Percentiles rank a stretch among this genome's conserved stretches.
Evolutionary conservation across 139 green algal genomes (phyloP).

Genomic region (Coelastrella sp.): DNA sequence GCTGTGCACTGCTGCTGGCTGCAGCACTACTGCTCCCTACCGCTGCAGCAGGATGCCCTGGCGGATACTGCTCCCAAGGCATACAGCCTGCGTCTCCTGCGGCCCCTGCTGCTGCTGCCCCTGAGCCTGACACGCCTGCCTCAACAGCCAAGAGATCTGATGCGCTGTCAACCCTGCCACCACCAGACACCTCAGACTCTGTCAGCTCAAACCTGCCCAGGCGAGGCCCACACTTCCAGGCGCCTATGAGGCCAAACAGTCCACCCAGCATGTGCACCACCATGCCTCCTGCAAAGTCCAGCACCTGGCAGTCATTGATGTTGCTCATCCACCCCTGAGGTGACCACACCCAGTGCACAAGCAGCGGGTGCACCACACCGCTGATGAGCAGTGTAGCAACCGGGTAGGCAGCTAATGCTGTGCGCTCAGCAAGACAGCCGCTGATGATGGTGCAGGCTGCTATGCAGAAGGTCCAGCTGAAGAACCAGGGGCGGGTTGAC

Average conservation of each 20-base stretch:
- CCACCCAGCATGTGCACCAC: conserved; percentile 59
- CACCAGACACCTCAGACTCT: neutral
- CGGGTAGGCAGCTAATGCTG: conserved; percentile 50
- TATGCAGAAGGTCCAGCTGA: conserved; percentile 62
- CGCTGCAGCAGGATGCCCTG: neutral
- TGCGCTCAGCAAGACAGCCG: conserved; percentile 66
- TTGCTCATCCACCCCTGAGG: conserved; percentile 34
- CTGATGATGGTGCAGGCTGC: conserved; percentile 58
- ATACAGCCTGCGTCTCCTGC: neutral
- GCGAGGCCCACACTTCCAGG: conserved; percentile 51
- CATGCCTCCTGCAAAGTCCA: conserved; percentile 62
- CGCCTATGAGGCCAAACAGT: conserved; percentile 57
- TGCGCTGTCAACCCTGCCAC: neutral
- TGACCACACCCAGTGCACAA: conserved; percentile 58
- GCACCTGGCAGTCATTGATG: conserved; percentile 46
- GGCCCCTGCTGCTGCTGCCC: conserved; percentile 4
- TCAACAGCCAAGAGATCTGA: neutral
- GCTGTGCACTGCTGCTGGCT: conserved; percentile 5
- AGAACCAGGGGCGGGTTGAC: conserved; percentile 57
- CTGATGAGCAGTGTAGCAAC: conserved; percentile 41
- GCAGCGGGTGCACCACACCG: conserved; percentile 53
- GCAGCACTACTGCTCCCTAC: neutral
- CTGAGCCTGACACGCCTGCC: neutral
- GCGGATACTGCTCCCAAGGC: neutral
- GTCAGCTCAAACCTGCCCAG: conserved; percentile 61